Evolutionary conservation across 768 basidiomycete genomes (phyloP), one percentile per base, ranked within the genome.

Genomic region (Artomyces pyxidatus): DNA sequence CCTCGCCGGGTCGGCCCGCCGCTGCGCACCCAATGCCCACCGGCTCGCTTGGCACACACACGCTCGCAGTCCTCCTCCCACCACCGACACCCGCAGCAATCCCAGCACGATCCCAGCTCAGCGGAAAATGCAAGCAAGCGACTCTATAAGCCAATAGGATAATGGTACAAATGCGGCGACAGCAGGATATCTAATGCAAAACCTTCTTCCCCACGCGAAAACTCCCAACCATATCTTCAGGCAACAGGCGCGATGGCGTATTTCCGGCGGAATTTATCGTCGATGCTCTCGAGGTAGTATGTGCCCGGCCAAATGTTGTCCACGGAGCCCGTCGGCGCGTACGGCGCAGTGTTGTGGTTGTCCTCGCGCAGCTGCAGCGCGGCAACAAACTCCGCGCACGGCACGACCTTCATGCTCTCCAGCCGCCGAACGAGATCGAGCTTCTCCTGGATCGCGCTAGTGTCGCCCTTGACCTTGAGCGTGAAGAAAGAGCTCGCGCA

Each of bases 401-500:
- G 84, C 14, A 91, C 87, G 52, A 97, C 91, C 64, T 85, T 85
- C 89, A 92, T 95, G 61, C 71, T 73, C 38, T 79, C 80, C 49
- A 99, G 68, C 30, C 94, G 78, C 57, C 79, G 72, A 48, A 83
- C 63, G 53, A 99, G 78, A 61, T 96, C 76, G 68, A 99, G 71
- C 72, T 87, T 91, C 64, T 80, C 70, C 55, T 73, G 72, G 50
- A 99, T 92, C 65, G 84, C 80, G 23, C 76, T 68, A 12, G 90
- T 93, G 61, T 92, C 88, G 50, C 92, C 93, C 74, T 85, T 87
- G 60, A 97, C 81, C 48, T 79, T 77, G 47, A 93, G 70, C 21
- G 84, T 81, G 75, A 84, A 99, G 85, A 97, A 96, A 52, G 82
- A 85, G 41, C 89, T 84, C n/a, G 96, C 94, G 55, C 91, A 88